Base-by-base conservation (phyloP, 108 stramenopile genomes). In the Pinguiococcus pyrenoidosus region DNA sequence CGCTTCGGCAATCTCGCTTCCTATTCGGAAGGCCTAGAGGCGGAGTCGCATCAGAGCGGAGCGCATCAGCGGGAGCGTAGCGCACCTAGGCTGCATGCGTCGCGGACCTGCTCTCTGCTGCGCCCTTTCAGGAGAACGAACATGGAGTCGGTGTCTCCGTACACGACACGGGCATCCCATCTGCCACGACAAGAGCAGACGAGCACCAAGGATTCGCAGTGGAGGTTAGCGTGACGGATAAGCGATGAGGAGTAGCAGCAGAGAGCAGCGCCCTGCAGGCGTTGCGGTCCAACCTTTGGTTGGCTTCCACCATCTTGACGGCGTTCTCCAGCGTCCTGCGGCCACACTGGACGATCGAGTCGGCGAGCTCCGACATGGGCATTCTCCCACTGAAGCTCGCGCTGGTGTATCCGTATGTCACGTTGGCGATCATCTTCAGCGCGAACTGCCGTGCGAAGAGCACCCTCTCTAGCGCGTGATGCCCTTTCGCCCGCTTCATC, bases 371-470 rank as follows among this genome's bases (percentile, higher is more conserved):
- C 13, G 91, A 83, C 69, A 86, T 81, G 4, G 92, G 91, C 51
- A 83, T 90, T 27, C 96, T 68, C 3, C 96, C 96, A 43, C 78
- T 80, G 66, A 88, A 97, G 7, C 88, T 87, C 1, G 96, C 96
- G 0, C 81, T 77, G 2, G 92, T 94, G 58, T 97, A 97, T 0
- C 88, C 85, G 60, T 92, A 98, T 4, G 89, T 94, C 13, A 98
- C 96, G 66, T 98, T 98, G 13, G 92, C 85, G 51, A 98, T 82
- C 66, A 94, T 84, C 54, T 98, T 98, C 23, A 98, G 67, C 22
- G 92, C 96, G 27, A 95, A 67, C 59, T 98, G 96, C n/a, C 89
- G 73, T 9, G 96, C 92, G 68, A 95, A 85, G 29, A 95, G 73
- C 47, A 88, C 84, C 30, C 89, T 62, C 26, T 29, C 26, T 46